A percentile compares a stretch with the other conserved stretches of the same genome.
phyloP scores from a whole-genome alignment of 2,329 filamentous ascomycete genomes.

The Sclerotinia spermophila region DNA sequence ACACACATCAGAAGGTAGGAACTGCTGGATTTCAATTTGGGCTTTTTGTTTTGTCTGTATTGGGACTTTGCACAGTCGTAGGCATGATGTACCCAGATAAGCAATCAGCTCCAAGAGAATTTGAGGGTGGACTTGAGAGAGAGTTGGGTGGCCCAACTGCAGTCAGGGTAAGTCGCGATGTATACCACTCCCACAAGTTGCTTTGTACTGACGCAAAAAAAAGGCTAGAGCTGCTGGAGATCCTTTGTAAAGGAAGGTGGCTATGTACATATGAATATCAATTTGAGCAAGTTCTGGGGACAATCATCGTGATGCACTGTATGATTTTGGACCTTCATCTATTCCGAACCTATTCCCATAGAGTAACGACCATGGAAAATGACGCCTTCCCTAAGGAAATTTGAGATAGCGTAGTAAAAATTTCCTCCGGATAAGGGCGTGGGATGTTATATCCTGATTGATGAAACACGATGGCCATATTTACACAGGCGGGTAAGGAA shows the following conservation, averaged over 20 bases:
- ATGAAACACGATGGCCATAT: not conserved
- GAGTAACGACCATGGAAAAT: not conserved
- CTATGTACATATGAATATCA: constrained; percentile 36
- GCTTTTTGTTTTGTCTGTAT: constrained; percentile 59
- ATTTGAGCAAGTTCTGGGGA: constrained; percentile 14
- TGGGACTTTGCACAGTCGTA: constrained; percentile 65
- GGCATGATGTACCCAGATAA: constrained; percentile 69
- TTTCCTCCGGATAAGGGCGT: too few species aligned
- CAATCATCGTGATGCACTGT: not conserved
- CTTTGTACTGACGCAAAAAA: constrained; percentile 1
- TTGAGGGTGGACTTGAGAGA: constrained; percentile 66
- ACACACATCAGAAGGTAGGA: constrained; percentile 73
- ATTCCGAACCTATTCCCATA: not conserved
- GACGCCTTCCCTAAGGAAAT: not conserved
- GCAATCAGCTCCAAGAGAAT: constrained; percentile 65
- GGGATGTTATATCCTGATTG: not conserved
- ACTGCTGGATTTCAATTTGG: constrained; percentile 68
- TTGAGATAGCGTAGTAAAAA: not conserved
- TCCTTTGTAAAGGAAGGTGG: constrained; percentile 34
- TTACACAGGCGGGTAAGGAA: not conserved
- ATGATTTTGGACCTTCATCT: not conserved
- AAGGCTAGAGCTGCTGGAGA: constrained; percentile 56
- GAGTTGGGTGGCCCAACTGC: constrained; percentile 71
- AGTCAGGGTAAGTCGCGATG: constrained; percentile 53
- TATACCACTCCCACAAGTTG: not conserved